Conservation (phyloP, 768 basidiomycete species). For the Mycena vitilis region DNA sequence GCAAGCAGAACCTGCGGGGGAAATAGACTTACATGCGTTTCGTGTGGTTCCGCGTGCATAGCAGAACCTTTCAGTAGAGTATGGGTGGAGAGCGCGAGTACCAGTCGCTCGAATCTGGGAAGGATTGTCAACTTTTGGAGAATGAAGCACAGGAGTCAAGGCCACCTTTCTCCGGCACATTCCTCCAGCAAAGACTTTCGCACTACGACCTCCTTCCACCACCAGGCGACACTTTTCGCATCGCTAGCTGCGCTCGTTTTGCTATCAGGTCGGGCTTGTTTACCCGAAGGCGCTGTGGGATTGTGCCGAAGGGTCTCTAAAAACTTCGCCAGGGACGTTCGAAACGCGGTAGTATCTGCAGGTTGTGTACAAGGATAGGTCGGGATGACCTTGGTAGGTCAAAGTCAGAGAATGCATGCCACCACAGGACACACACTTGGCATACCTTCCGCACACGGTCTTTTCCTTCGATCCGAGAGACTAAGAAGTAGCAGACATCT, state of each 20-base stretch:
- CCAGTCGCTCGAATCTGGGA: constrained; percentile 62
- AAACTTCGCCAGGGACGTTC: constrained; percentile 63
- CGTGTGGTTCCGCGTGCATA: constrained; percentile 20
- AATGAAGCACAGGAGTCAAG: constrained; percentile 19
- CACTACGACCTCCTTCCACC: constrained; percentile 70
- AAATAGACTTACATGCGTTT: constrained; percentile 36
- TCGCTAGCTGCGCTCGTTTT: constrained; percentile 33
- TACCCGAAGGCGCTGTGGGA: constrained; percentile 40
- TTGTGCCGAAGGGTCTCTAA: constrained; percentile 58
- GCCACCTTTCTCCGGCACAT: constrained; percentile 61
- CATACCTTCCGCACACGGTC: constrained; percentile 44
- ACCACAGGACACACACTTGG: background rate
- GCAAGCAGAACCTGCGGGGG: background rate
- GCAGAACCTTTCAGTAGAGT: constrained; percentile 51
- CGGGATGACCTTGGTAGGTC: constrained; percentile 52
- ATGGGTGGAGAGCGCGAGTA: constrained; percentile 65
- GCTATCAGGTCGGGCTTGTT: constrained; percentile 23
- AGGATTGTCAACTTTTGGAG: background rate
- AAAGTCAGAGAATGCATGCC: background rate
- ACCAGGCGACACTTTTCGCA: constrained; percentile 44
- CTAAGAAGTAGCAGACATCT: constrained; percentile 62
- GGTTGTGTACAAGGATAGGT: constrained; percentile 65
- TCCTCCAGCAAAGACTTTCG: constrained; percentile 68
- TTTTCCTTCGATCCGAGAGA: constrained; percentile 55
- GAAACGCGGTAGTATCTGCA: constrained; percentile 63